A percentile compares a stretch with the other conserved stretches of the same genome.
phyloP scores from a whole-genome alignment of 495 filamentous ascomycete species.

The Penicillium daleae region DNA sequence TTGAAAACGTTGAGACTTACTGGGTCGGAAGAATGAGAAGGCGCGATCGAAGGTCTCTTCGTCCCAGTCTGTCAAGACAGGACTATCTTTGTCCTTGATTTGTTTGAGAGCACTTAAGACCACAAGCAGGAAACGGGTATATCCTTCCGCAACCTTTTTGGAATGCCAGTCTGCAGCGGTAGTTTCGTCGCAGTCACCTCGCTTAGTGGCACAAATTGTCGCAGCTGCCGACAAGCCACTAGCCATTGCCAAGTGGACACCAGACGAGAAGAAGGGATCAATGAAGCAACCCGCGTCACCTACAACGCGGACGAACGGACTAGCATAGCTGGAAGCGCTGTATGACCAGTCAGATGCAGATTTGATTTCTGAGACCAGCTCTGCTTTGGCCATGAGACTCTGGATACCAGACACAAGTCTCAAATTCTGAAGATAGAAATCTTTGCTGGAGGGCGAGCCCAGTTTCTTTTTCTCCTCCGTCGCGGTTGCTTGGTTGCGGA shows the following conservation, averaged over 20 bases:
- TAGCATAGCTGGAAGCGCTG: slow-evolving; percentile 44
- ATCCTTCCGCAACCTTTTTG: slow-evolving; percentile 47
- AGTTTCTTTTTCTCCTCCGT: slow-evolving; percentile 33
- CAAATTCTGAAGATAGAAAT: slow-evolving; percentile 46
- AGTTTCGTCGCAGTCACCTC: slow-evolving; percentile 43
- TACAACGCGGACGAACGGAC: slow-evolving; percentile 35
- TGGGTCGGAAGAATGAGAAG: slow-evolving; percentile 47
- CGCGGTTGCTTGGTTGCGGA: slow-evolving; percentile 36
- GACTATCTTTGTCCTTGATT: slow-evolving; percentile 40
- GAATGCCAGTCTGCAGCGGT: slow-evolving; percentile 51
- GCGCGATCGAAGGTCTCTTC: slow-evolving; percentile 52
- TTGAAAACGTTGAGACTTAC: slow-evolving; percentile 27
- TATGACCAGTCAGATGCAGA: slow-evolving; percentile 50
- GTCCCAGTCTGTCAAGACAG: slow-evolving; percentile 42
- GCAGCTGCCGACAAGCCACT: slow-evolving; percentile 52
- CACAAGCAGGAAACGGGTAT: slow-evolving; percentile 55
- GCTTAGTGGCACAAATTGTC: slow-evolving; percentile 35
- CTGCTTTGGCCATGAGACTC: slow-evolving; percentile 31
- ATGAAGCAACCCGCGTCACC: slow-evolving; percentile 52
- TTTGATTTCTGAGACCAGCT: slow-evolving; percentile 41
- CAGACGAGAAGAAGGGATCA: slow-evolving; percentile 50
- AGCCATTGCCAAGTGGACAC: slow-evolving; percentile 52
- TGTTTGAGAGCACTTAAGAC: slow-evolving; percentile 50
- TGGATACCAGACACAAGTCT: slow-evolving; percentile 30
- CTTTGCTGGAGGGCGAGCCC: slow-evolving; percentile 24